These are phyloP conservation scores for Blastobotrys capitulatus DNA, from an alignment of 1,139 yeast genomes.

Conservation along the genomic window DNA sequence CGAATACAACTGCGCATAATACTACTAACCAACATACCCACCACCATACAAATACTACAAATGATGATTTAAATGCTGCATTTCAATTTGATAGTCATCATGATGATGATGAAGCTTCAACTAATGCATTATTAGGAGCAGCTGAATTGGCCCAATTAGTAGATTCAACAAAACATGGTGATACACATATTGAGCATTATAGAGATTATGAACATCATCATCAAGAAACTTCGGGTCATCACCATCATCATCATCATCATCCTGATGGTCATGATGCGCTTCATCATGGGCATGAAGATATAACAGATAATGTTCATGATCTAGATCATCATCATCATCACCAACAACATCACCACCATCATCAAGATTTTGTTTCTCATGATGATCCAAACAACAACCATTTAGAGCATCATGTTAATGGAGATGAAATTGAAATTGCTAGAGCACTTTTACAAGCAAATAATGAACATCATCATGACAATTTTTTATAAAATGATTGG, in stretches of 20 bases:
- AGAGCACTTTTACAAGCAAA: slow-evolving; percentile 60
- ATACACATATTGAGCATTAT: not conserved
- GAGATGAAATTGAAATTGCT: slow-evolving; percentile 58
- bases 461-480: slow-evolving; percentile 29
- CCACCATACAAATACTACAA: not conserved
- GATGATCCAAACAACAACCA: slow-evolving; percentile 24
- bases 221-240: too few relatives aligned
- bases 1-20: not conserved
- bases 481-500: not conserved
- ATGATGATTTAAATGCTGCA: not conserved
- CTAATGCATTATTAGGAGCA: not conserved
- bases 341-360: slow-evolving; percentile 17
- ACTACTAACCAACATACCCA: not conserved
- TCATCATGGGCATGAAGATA: slow-evolving; percentile 32
- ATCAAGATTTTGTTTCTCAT: slow-evolving; percentile 43
- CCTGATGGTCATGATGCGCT: not conserved
- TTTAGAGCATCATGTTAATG: not conserved
- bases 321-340: slow-evolving; percentile 32
- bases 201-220: slow-evolving; percentile 9
- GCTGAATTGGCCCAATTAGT: not conserved
- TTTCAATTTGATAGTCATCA: not conserved
- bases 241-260: slow-evolving; percentile 10
- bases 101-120: not conserved
- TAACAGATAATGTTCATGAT: slow-evolving; percentile 33
- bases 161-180: not conserved